Evolutionary conservation across 2,329 filamentous ascomycete genomes (phyloP), one percentile per base, ranked within the genome.

Genomic region (Blastomyces silverae): DNA sequence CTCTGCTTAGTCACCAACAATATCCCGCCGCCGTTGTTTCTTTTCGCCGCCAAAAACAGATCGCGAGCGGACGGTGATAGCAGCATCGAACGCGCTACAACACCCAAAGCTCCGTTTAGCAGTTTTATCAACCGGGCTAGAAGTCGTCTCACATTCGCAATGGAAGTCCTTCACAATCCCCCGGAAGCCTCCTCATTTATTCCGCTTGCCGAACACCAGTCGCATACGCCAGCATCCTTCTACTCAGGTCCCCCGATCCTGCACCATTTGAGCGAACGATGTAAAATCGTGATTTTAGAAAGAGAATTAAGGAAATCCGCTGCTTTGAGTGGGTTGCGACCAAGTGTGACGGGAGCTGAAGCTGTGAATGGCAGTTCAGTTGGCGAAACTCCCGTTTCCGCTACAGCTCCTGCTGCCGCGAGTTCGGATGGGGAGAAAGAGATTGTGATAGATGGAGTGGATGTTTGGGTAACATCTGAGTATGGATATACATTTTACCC

Each of bases 391-490:
- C 34, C 52, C 13, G 61, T 46, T 34, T 48, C 68, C 37, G 61
- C 64, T 57, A 59, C 59, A 8, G 66, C 67, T 10, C 65, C 66
- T 2, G 67, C 63, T 2, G 61, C 57, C 11, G 66, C 20, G 1
- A 28, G 53, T 22, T 56, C 66, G 55, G 59, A 61, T 6, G 70
- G 71, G 28, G 73, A 70, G 42, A 76, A 72, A 25, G 74, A 78
- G 61, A 64, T 77, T 37, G 72, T 76, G 4, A 72, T 82, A 25
- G 72, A 77, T 15, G 74, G 70, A 13, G 69, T 82, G 5, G 76
- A 80, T 65, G 70, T 78, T 22, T 82, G 79, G 77, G 79, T 81
- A n/a, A 79, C 79, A 52, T 80, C 79, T 34, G 78, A 80, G 79
- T 81, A 72, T 68, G 75, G 69, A 46, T 28, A 34, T 42, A 17